These are phyloP conservation scores for Testicularia cyperi DNA, from an alignment of 1,284 basidiomycete species.

Conservation along the genomic window DNA sequence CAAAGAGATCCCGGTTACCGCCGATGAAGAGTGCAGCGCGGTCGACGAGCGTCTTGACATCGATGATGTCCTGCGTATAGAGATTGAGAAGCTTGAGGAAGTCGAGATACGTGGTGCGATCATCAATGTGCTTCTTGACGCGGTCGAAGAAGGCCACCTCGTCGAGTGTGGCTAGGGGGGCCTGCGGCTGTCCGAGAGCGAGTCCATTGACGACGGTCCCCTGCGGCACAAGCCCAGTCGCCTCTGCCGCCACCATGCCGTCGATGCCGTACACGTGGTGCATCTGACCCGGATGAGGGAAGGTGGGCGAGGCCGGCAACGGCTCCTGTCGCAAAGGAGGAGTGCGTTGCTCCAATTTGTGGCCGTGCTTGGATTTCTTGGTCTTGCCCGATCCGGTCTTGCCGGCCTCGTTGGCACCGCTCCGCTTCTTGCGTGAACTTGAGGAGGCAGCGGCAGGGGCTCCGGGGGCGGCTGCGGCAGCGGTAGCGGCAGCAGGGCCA, in stretches of 20 bases:
- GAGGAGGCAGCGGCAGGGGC: conserved; percentile 14
- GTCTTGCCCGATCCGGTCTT: conserved; percentile 30
- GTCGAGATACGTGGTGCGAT: conserved; percentile 87
- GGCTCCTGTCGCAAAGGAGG: conserved; percentile 37
- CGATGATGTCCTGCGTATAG: conserved; percentile 89
- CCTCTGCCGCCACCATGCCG: conserved; percentile 43
- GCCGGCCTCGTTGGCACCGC: conserved; percentile 32
- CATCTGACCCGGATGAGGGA: conserved; percentile 31
- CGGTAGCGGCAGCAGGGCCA: conserved; percentile 67
- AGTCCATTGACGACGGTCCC: conserved; percentile 36
- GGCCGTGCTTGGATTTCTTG: conserved; percentile 56
- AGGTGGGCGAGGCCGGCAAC: conserved; percentile 26
- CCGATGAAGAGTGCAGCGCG: conserved; percentile 80
- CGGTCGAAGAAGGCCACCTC: conserved; percentile 93
- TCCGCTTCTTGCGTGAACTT: conserved; percentile 45
- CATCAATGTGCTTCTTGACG: conserved; percentile 79
- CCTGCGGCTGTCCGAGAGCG: conserved; percentile 50
- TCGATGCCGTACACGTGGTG: conserved; percentile 49
- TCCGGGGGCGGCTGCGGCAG: conserved; percentile 68
- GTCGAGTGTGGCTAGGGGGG: conserved; percentile 69
- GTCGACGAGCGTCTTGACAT: conserved; percentile 79
- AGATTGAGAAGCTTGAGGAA: conserved; percentile 94
- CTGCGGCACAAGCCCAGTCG: conserved; percentile 38
- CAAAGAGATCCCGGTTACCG: conserved; percentile 75
- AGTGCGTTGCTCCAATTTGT: conserved; percentile 42